These are phyloP conservation scores for Pythium volutum DNA, from an alignment of 352 stramenopile species.

Conservation along the genomic window DNA sequence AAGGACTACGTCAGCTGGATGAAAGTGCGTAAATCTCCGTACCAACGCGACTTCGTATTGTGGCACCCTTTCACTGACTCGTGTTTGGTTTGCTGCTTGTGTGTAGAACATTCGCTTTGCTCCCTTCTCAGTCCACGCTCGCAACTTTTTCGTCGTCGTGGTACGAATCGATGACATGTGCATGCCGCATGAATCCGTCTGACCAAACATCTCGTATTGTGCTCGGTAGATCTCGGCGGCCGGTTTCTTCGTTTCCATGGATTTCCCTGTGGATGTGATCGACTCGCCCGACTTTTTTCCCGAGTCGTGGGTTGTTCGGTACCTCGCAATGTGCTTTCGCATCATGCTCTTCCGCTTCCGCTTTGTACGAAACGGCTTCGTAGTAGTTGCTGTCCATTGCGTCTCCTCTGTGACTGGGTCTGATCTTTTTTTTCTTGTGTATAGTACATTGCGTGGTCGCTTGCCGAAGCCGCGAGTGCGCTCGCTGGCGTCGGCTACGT, in stretches of 20 bases:
- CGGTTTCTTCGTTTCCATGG: constrained; percentile 70
- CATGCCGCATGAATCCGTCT: not conserved
- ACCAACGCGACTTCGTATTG: not conserved
- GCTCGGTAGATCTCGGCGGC: constrained; percentile 47
- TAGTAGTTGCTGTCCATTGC: not conserved
- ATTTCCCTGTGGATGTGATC: constrained; percentile 78
- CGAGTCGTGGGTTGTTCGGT: constrained; percentile 58
- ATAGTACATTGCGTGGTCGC: constrained; percentile 88
- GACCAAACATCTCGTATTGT: not conserved
- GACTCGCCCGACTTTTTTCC: constrained; percentile 74
- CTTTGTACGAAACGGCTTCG: constrained; percentile 41
- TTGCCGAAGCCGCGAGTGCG: constrained; percentile 71
- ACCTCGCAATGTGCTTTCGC: constrained; percentile 66
- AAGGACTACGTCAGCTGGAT: constrained; percentile 84
- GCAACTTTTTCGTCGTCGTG: constrained; percentile 74
- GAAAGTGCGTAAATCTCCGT: constrained; percentile 36
- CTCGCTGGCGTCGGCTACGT: constrained; percentile 80
- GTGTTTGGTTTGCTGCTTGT: not conserved
- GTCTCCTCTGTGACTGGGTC: constrained; percentile 9
- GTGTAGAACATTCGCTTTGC: constrained; percentile 53
- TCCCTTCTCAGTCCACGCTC: constrained; percentile 57
- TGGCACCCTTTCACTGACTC: not conserved
- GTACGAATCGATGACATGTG: constrained; percentile 24
- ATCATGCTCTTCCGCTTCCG: constrained; percentile 83
- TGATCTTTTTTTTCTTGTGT: constrained; percentile 29